phyloP scores from a whole-genome alignment of 169 alveolate species.

The Eimeria acervulina region DNA sequence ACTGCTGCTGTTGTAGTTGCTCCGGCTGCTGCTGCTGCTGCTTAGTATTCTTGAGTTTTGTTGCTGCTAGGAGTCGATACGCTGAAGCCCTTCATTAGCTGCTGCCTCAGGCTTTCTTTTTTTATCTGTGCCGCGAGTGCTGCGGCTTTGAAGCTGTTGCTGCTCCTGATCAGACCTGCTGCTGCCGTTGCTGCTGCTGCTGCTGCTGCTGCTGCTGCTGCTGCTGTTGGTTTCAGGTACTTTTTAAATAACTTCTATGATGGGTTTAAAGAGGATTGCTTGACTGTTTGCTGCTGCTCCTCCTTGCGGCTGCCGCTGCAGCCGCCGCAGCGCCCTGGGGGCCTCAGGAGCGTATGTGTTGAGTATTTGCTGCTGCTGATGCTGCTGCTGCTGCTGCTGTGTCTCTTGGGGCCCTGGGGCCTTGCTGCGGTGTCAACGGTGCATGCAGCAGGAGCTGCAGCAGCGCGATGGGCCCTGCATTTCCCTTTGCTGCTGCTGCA shows the following conservation, averaged over 20 bases:
- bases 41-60: neutral
- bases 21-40: neutral
- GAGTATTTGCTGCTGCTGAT: no score
- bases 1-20: neutral
- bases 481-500: neutral
- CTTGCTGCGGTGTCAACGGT: neutral
- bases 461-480: neutral
- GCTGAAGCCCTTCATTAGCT: neutral
- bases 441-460: conserved; percentile 11
- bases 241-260: conserved; percentile 84
- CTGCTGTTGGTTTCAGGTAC: conserved; percentile 61
- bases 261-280: conserved; percentile 85
- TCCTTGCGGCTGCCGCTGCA: neutral
- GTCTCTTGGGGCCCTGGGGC: neutral
- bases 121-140: neutral
- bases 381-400: neutral
- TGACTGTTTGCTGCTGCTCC: conserved; percentile 31
- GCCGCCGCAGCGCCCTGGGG: conserved; percentile 15
- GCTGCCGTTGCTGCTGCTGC: conserved; percentile 36
- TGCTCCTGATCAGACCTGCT: no score
- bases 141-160: neutral
- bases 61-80: neutral
- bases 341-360: conserved; percentile 22
- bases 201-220: neutral
- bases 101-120: neutral